Conservation (phyloP, 257 asterid genomes). For the Oldenlandia corymbosa region DNA sequence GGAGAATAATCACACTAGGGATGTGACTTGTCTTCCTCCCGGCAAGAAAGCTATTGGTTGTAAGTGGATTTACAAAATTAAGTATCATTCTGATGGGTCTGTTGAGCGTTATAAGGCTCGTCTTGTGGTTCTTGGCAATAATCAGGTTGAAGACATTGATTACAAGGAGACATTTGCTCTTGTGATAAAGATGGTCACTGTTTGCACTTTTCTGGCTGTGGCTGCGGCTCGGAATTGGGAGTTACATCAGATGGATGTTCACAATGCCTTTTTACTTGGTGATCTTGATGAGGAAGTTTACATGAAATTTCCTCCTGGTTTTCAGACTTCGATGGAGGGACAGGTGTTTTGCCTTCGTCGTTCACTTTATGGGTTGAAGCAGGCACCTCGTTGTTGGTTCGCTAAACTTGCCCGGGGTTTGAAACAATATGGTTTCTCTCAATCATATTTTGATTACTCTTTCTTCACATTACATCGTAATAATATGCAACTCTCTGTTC, state of each 20-base stretch:
- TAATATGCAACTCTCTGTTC: no score
- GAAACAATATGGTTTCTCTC: background rate
- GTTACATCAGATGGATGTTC: no score
- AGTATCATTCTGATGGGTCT: background rate
- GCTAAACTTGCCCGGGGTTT: background rate
- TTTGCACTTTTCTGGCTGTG: no score
- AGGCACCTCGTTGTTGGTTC: constrained; percentile 10
- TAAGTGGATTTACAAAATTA: background rate
- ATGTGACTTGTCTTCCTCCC: background rate
- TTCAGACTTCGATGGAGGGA: background rate
- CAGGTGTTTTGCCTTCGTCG: background rate
- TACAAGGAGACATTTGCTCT: background rate
- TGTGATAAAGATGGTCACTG: no score
- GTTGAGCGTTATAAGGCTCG: no score
- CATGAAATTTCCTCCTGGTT: constrained; percentile 18
- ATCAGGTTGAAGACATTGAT: background rate
- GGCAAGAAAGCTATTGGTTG: background rate
- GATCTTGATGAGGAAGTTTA: background rate
- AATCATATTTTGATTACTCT: background rate
- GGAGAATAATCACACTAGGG: background rate
- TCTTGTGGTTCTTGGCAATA: background rate
- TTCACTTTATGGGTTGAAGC: constrained; percentile 1
- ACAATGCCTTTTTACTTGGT: no score
- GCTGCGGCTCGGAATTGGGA: no score
- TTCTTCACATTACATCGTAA: background rate